Evolutionary conservation across 2,329 filamentous ascomycete species (phyloP), one percentile per base, ranked within the genome.

Genomic region (Fusarium lyarnte): DNA sequence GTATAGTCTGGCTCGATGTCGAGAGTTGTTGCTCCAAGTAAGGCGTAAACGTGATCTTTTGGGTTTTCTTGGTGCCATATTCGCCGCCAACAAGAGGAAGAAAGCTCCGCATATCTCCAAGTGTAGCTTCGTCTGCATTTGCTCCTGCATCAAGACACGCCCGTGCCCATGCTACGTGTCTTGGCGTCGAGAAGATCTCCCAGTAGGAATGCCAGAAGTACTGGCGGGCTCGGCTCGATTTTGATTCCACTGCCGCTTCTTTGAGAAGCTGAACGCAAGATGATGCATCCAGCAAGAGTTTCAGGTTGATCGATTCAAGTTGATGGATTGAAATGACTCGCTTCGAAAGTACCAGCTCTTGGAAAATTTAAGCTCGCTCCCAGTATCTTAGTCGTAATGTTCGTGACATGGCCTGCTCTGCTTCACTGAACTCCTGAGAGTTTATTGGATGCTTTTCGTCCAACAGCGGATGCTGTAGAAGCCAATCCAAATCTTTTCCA

Each of bases 291-390:
- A 54, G 17, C 8, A 66, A 16, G 6, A 8, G 31, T 8, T 42
- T n/a, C 21, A 67, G 21, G 11, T 33, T 17, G 7, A 67, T 46
- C 0, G 23, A 46, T 8, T 17, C 8, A 19, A 35, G 41, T 6
- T 19, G 25, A 25, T 60, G 39, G 1, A 67, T n/a, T 5, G 66
- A 38, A 4, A 60, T 17, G 13, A 39, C 27, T 1, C 31, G 35
- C 6, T 13, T 41, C 8, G 64, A 35, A 10, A 66, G 35, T 2
- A 41, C 53, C 3, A 66, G 6, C 9, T 66, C 64, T 29, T 67
- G 64, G 13, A 66, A 66, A 17, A 54, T 35, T 53, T 61, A 66
- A 16, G 46, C 53, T 31, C 64, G 61, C 21, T 39, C 14, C 62
- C 62, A 61, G 36, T 63, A 66, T 11, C 5, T 29, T 33, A 55